These are phyloP conservation scores for Ascochyta koolunga DNA, from an alignment of 2,329 filamentous ascomycete species.

Conservation along the genomic window DNA sequence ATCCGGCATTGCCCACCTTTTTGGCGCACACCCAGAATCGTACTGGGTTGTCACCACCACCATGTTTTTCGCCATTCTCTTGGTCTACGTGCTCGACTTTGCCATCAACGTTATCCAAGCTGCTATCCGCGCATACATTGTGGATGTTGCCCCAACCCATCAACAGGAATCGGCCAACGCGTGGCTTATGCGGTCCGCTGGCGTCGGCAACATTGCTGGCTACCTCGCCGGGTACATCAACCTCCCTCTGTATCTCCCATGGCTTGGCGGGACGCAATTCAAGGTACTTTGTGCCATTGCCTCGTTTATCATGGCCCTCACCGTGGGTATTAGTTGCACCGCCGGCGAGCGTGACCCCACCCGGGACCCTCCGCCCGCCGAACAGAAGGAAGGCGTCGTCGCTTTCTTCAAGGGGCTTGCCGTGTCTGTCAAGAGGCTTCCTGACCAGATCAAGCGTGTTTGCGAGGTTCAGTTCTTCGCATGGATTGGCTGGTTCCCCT, in stretches of 20 bases:
- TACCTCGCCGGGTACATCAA: conserved; percentile 87
- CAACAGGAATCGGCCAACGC: conserved; percentile 94
- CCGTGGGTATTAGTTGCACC: conserved; percentile 72
- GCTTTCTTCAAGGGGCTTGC: conserved; percentile 82
- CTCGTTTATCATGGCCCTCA: conserved; percentile 71
- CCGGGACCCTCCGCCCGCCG: conserved; percentile 65
- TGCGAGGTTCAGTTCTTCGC: conserved; percentile 71
- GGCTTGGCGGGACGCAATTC: conserved; percentile 87
- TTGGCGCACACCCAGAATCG: conserved; percentile 72
- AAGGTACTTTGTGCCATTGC: conserved; percentile 89
- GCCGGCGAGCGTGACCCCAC: conserved; percentile 79
- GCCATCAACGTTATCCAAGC: conserved; percentile 97
- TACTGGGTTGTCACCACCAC: conserved; percentile 67
- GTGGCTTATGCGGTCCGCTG: conserved; percentile 87
- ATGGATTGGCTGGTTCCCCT: conserved; percentile 96
- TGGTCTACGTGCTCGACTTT: conserved; percentile 91
- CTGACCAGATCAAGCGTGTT: conserved; percentile 80
- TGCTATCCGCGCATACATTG: conserved; percentile 87
- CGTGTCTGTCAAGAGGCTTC: conserved; percentile 76
- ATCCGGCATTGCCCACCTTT: conserved; percentile 68
- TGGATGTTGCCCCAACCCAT: conserved; percentile 89
- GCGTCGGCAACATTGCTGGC: conserved; percentile 87
- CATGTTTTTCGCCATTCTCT: conserved; percentile 80
- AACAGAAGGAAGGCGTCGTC: conserved; percentile 68
- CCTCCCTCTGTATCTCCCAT: conserved; percentile 75